Base-by-base conservation (phyloP, 1,284 basidiomycete species). In the Moniliophthora roreri region DNA sequence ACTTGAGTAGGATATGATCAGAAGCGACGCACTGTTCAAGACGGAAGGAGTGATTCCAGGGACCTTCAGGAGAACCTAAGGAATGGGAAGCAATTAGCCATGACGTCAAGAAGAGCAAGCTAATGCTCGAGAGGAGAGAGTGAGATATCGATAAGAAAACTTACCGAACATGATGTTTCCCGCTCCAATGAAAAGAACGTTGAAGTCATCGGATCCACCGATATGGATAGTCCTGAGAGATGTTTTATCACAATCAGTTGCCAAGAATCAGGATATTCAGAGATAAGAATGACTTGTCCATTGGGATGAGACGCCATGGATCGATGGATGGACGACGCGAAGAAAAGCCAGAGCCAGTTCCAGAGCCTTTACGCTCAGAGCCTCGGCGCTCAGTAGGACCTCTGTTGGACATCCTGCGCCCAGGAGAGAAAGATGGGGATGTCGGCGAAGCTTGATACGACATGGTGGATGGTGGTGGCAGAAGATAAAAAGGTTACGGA, bases 21-120 rank as follows among this genome's bases (percentile, higher is more conserved):
- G 48, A 36, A 21, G 48, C 45, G 53, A 64, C 84, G 64, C 64
- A 90, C 89, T 92, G 88, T 78, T 95, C 93, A 62, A 96, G 85
- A 67, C 94, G 91, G 84, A 95, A 93, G 47, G 93, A 95, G 72
- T 96, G 93, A 72, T 95, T 95, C 89, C 88, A 94, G 18, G 92
- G 92, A 48, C 91, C 91, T 67, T 93, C 89, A 52, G 86, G 83
- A 39, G 89, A 93, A 54, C 89, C 89, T 91, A 45, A 54, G n/a
- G n/a, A n/a, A n/a, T n/a, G n/a, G 61, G 55, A 61, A 58, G 10
- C 35, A 34, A 48, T 55, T 39, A 47, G 35, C 45, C 24, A 38
- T 32, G 32, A 51, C 34, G 46, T 23, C 53, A 40, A 42, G 36
- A 32, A 32, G 11, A 32, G 28, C 28, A 32, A 32, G 28, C 28